Evolutionary conservation across 176 grass and related monocot genomes (phyloP).

Genomic region (Aegilops umbellulata): DNA sequence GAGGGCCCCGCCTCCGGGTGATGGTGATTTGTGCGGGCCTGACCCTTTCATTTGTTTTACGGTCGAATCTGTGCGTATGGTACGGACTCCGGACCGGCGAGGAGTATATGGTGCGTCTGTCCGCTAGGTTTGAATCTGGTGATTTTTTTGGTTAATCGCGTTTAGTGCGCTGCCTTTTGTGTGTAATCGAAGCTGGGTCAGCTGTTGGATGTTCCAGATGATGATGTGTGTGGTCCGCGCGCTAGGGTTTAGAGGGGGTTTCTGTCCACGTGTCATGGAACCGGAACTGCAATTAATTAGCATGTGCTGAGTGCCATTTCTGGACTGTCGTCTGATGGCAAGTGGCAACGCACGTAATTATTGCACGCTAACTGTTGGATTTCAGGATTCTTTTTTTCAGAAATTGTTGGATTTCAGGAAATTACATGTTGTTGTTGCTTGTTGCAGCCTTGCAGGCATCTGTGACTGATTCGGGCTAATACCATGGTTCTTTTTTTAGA

Average conservation of each 20-base stretch:
- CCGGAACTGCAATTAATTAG: too few species aligned
- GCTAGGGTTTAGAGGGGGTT: constrained; percentile 10
- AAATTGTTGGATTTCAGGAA: not conserved
- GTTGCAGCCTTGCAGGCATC: not conserved
- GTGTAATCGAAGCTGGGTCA: not conserved
- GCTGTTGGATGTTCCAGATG: not conserved
- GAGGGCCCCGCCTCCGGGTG: too few species aligned
- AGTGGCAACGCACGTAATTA: not conserved
- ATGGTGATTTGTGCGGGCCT: not conserved
- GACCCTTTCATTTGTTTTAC: not conserved
- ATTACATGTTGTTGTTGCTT: not conserved
- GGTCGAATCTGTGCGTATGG: not conserved
- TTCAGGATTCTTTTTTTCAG: too few species aligned
- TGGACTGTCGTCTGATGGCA: too few species aligned
- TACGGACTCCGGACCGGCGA: too few species aligned
- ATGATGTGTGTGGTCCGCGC: not conserved
- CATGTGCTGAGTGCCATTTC: not conserved
- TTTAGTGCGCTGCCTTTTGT: too few species aligned
- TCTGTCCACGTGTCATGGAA: not conserved
- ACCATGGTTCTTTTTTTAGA: too few species aligned
- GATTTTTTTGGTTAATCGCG: not conserved
- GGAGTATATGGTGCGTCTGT: not conserved
- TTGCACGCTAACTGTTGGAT: not conserved
- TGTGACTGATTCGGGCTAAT: not conserved
- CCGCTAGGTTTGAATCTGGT: not conserved